phyloP scores from a whole-genome alignment of 371 early-diverging fungal species.

The Actinomucor elegans region DNA sequence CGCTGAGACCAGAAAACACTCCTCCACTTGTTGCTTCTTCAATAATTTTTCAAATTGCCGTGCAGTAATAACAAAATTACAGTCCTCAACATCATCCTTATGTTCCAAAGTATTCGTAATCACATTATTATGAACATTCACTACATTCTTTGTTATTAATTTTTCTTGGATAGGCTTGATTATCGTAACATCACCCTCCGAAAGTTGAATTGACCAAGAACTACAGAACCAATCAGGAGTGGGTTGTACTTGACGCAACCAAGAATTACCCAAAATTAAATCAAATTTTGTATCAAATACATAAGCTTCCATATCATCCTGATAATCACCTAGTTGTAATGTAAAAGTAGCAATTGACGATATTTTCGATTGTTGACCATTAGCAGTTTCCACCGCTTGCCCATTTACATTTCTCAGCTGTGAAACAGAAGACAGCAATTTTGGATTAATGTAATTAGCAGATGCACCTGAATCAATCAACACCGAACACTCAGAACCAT shows the following conservation, averaged over 20 bases:
- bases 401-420: too few species aligned
- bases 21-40: not conserved
- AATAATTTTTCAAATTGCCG: not conserved
- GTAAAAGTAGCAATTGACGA: not conserved
- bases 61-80: not conserved
- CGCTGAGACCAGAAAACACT: not conserved
- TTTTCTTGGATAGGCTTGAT: too few species aligned
- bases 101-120: too few species aligned
- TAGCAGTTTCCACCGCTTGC: conserved; percentile 1
- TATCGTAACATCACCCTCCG: too few species aligned
- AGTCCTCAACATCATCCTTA: too few species aligned
- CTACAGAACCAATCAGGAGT: not conserved
- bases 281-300: conserved; percentile 2
- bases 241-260: not conserved
- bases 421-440: not conserved
- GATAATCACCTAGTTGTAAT: not conserved
- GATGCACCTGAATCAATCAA: conserved; percentile 4
- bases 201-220: too few species aligned
- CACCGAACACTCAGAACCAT: not conserved
- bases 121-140: too few species aligned
- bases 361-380: not conserved
- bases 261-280: not conserved
- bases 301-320: not conserved
- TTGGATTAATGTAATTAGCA: not conserved
- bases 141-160: too few species aligned